Base-by-base conservation (phyloP, 2,329 filamentous ascomycete species). In the Sphaerulina musiva region DNA sequence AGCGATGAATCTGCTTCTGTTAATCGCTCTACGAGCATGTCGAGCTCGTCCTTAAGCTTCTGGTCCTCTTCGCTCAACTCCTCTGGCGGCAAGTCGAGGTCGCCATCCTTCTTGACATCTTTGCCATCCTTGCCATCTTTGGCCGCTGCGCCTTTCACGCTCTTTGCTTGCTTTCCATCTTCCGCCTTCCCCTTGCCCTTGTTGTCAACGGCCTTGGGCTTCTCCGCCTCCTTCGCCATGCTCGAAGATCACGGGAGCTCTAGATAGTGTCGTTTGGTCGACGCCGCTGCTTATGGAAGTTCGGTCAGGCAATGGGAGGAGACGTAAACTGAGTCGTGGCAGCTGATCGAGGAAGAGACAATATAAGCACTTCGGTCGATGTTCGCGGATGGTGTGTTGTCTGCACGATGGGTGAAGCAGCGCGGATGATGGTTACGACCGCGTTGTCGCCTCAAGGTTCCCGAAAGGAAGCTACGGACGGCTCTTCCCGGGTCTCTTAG, bases 41-140 rank as follows among this genome's bases (percentile, higher is more conserved):
- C 93, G 59, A 98, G 84, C 75, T 98, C 93, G 69, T 81, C 91
- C 79, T 98, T 98, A 69, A 98, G 83, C 78, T 97, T 91, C 75
- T 97, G 91, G 63, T 98, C 93, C 73, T 98, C 93, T 68, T 98
- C 93, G 68, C 81, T 98, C 64, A 98, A 85, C 75, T 98, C 93
- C 75, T 97, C 92, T 23, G 81, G 77, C 60, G 80, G 72, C 51
- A 79, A 75, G 58, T 85, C 85, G 56, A 88, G 87, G 64, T 92
- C 88, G 63, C 84, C 86, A 69, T 90, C 87, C 51, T 79, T 74
- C 76, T 89, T 89, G 55, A 83, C 86, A 71, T 88, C 85, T 43
- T 72, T 80, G 77, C 54, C 60, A 48, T 72, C 85, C 40, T 72
- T 80, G 77, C 54, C 60, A 48, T 72, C 72, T 51, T 29, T 29